Percentiles rank a stretch among this genome's conserved stretches.
Conservation (phyloP, 768 basidiomycete species). For the Chalciporus chontae region DNA sequence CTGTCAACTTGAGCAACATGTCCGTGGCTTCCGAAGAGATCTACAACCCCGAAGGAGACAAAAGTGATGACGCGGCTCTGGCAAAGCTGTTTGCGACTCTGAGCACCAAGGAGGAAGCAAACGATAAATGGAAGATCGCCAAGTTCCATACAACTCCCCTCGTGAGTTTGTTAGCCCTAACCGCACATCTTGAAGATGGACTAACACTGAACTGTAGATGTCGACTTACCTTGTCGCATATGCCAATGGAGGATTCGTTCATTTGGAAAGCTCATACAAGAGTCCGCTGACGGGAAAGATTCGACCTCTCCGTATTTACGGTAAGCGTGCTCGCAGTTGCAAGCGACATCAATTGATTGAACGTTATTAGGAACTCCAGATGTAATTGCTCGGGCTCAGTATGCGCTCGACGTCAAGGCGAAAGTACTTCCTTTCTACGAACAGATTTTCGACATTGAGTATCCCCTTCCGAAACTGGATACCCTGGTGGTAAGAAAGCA, state of each 20-base stretch:
- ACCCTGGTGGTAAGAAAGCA: slow-evolving; percentile 66
- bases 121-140: slow-evolving; percentile 72
- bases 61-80: slow-evolving; percentile 31
- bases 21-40: slow-evolving; percentile 59
- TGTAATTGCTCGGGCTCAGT: slow-evolving; percentile 77
- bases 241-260: slow-evolving; percentile 76
- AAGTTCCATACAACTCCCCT: slow-evolving; percentile 78
- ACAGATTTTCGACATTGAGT: slow-evolving; percentile 87
- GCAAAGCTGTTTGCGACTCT: slow-evolving; percentile 42
- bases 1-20: slow-evolving; percentile 87
- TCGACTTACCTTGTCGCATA: slow-evolving; percentile 88
- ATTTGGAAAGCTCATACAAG: slow-evolving; percentile 70
- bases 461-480: slow-evolving; percentile 91
- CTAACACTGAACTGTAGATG: slow-evolving; percentile 40
- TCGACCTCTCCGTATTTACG: slow-evolving; percentile 82
- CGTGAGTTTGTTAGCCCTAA: slow-evolving; percentile 28
- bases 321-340: slow-evolving; percentile 35
- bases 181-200: not conserved
- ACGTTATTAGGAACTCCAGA: slow-evolving; percentile 64
- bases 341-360: not conserved
- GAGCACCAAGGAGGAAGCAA: slow-evolving; percentile 30
- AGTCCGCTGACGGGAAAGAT: slow-evolving; percentile 78
- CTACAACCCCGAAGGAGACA: slow-evolving; percentile 34
- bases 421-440: slow-evolving; percentile 88
- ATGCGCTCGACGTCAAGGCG: slow-evolving; percentile 84